A percentile compares a stretch with the other conserved stretches of the same genome.
Conservation (phyloP, 2,329 filamentous ascomycete genomes). For the Mycocentrospora acerina region DNA sequence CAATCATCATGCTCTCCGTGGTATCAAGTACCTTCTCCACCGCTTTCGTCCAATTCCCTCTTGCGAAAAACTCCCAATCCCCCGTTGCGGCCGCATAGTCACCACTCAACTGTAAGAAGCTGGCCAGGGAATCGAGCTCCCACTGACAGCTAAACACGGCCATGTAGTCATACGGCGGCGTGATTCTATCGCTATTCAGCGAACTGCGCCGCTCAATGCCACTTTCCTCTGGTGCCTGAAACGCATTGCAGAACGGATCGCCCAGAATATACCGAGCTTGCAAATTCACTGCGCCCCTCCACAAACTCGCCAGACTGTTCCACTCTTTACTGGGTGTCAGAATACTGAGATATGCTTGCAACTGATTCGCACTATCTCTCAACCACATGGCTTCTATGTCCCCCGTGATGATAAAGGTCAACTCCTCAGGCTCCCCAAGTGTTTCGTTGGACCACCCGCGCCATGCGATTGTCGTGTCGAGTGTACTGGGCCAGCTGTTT, state of each 20-base stretch:
- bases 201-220: constrained; percentile 41
- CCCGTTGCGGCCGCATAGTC: constrained; percentile 51
- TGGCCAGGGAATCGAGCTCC: constrained; percentile 54
- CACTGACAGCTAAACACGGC: constrained; percentile 56
- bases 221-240: constrained; percentile 54
- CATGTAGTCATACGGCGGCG: constrained; percentile 45
- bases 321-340: constrained; percentile 51
- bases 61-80: constrained; percentile 50
- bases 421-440: constrained; percentile 54
- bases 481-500: constrained; percentile 72
- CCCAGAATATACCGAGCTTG: constrained; percentile 68
- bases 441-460: constrained; percentile 58
- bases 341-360: constrained; percentile 66
- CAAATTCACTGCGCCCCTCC: constrained; percentile 70
- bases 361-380: constrained; percentile 63
- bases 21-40: constrained; percentile 47
- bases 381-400: constrained; percentile 61
- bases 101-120: constrained; percentile 50
- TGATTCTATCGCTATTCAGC: constrained; percentile 46
- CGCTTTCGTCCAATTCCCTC: constrained; percentile 48
- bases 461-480: constrained; percentile 75
- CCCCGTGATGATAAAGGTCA: constrained; percentile 60
- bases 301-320: constrained; percentile 62
- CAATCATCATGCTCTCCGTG: constrained; percentile 49
- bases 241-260: constrained; percentile 56